These are phyloP conservation scores for Mortierella claussenii DNA, from an alignment of 192 early-diverging fungal species.

Conservation along the genomic window DNA sequence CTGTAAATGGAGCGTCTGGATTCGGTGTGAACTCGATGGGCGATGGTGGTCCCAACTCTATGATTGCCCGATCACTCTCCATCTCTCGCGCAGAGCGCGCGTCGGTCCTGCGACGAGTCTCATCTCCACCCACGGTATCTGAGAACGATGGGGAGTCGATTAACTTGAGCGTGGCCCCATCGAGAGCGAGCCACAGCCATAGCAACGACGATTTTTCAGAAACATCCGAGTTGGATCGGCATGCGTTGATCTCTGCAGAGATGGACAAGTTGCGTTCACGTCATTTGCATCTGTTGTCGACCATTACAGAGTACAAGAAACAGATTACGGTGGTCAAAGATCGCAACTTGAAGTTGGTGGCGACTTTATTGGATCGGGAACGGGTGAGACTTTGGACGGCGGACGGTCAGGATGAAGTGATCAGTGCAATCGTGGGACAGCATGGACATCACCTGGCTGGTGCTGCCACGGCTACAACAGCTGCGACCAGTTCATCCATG, in stretches of 20 bases:
- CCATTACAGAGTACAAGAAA: constrained; percentile 58
- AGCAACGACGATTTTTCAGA: constrained; percentile 39
- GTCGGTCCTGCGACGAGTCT: constrained; percentile 18
- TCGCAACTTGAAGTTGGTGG: constrained; percentile 43
- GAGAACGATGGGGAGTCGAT: constrained; percentile 27
- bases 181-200: neutral
- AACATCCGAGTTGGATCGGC: constrained; percentile 51
- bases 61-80: constrained; percentile 31
- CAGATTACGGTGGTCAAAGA: constrained; percentile 58
- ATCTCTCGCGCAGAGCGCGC: constrained; percentile 41
- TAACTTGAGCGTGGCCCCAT: neutral
- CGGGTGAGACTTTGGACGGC: constrained; percentile 51
- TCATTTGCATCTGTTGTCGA: constrained; percentile 53
- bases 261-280: constrained; percentile 57
- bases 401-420: constrained; percentile 49
- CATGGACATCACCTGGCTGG: constrained; percentile 7
- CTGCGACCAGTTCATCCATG: neutral
- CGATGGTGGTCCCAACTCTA: constrained; percentile 19
- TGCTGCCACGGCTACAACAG: neutral
- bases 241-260: constrained; percentile 58
- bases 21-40: constrained; percentile 2
- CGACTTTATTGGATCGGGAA: constrained; percentile 54
- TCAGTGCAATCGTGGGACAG: constrained; percentile 43
- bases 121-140: constrained; percentile 6
- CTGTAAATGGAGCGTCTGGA: neutral